Conservation (phyloP, 2,329 filamentous ascomycete genomes). For the Ophiognomonia clavigignenti-juglandacearum region DNA sequence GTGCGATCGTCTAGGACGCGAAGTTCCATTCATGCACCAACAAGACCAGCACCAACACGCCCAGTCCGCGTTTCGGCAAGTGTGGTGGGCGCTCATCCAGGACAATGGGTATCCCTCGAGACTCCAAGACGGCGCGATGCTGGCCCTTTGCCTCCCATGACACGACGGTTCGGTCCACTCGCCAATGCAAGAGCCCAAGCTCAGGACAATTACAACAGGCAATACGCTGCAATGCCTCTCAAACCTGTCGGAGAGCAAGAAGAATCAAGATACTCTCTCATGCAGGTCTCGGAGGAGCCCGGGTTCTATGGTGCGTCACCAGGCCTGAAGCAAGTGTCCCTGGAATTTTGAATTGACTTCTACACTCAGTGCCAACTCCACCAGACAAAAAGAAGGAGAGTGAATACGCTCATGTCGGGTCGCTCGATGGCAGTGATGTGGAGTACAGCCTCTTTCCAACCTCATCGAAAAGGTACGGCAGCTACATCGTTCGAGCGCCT, state of each 20-base stretch:
- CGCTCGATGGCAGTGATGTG: constrained; percentile 7
- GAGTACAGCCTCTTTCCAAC: neutral
- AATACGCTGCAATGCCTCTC: neutral
- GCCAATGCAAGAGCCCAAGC: neutral
- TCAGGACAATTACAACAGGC: neutral
- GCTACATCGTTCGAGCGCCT: constrained; percentile 15
- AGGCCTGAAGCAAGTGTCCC: too few relatives aligned
- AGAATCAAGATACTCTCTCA: constrained; percentile 16
- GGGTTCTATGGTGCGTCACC: neutral
- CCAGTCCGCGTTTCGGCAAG: neutral
- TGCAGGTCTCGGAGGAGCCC: constrained; percentile 21
- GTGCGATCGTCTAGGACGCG: constrained; percentile 13
- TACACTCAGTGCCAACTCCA: neutral
- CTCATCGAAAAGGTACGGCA: constrained; percentile 11
- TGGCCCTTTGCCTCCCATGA: neutral
- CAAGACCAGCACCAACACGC: neutral
- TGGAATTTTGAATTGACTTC: neutral
- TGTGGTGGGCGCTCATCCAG: neutral
- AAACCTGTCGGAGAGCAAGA: neutral
- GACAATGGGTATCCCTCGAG: neutral
- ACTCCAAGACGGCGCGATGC: constrained; percentile 14
- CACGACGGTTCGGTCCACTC: neutral
- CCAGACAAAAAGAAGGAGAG: neutral
- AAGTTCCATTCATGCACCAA: neutral
- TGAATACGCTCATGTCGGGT: constrained; percentile 15